These are phyloP conservation scores for Eutypella sp. DNA, from an alignment of 2,329 filamentous ascomycete genomes.

Conservation along the genomic window DNA sequence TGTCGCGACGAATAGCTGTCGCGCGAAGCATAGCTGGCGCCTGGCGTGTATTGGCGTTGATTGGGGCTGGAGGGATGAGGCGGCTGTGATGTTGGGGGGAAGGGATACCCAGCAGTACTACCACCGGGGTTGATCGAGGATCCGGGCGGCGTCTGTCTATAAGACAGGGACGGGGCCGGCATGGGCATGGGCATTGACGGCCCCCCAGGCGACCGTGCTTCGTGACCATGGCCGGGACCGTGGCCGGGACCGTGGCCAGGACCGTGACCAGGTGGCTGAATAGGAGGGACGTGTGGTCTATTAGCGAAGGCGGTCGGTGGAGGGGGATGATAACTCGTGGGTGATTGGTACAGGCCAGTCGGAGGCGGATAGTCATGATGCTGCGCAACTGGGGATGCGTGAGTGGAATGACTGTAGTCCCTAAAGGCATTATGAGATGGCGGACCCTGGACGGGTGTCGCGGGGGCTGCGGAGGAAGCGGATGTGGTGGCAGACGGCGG, in stretches of 20 bases:
- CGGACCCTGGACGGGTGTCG: constrained; percentile 34
- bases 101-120: constrained; percentile 44
- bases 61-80: constrained; percentile 44
- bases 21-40: constrained; percentile 34
- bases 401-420: constrained; percentile 44
- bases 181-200: constrained; percentile 37
- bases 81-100: constrained; percentile 35
- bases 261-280: constrained; percentile 34
- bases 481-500: constrained; percentile 17
- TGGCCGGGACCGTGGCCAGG: constrained; percentile 17
- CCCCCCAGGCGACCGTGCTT: constrained; percentile 47
- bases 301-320: constrained; percentile 36
- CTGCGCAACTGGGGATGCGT: constrained; percentile 44
- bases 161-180: constrained; percentile 40
- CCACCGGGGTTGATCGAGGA: constrained; percentile 38
- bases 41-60: constrained; percentile 46
- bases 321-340: constrained; percentile 26
- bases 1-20: constrained; percentile 40
- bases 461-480: constrained; percentile 23
- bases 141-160: constrained; percentile 45
- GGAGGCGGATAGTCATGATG: constrained; percentile 38
- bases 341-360: constrained; percentile 35
- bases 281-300: constrained; percentile 29
- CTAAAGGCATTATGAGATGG: constrained; percentile 43
- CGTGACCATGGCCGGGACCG: constrained; percentile 27